phyloP scores from a whole-genome alignment of 2,329 filamentous ascomycete genomes.

The Helicocarpus griseus region DNA sequence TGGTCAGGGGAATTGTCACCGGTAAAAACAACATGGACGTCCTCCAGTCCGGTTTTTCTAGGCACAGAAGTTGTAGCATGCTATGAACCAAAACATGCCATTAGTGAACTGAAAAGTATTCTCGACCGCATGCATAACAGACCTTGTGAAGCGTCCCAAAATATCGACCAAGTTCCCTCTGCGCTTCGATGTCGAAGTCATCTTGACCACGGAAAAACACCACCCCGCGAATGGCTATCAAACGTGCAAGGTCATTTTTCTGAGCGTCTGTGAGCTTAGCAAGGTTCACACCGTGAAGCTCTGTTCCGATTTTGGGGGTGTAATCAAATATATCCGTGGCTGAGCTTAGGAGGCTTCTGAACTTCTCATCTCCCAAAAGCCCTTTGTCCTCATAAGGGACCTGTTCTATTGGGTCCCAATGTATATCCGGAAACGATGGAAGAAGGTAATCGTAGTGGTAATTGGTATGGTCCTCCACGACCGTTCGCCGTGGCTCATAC shows the following conservation, averaged over 20 bases:
- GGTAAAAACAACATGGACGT: constrained; percentile 48
- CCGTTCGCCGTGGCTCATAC: neutral
- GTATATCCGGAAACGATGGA: neutral
- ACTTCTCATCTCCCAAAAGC: constrained; percentile 43
- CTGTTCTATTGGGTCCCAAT: constrained; percentile 41
- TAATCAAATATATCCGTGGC: constrained; percentile 49
- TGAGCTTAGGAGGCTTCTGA: constrained; percentile 42
- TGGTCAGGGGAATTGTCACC: constrained; percentile 46
- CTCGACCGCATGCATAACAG: constrained; percentile 1
- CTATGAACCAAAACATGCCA: constrained; percentile 8
- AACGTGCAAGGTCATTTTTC: constrained; percentile 44
- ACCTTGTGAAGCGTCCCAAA: constrained; percentile 45
- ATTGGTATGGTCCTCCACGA: neutral
- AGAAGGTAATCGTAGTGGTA: neutral
- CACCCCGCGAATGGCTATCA: constrained; percentile 46
- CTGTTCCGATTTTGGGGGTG: constrained; percentile 47
- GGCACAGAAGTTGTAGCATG: constrained; percentile 48
- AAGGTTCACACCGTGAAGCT: constrained; percentile 43
- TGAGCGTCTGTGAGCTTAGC: constrained; percentile 41
- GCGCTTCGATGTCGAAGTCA: constrained; percentile 44
- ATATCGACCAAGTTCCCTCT: constrained; percentile 43
- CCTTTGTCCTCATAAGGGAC: constrained; percentile 46
- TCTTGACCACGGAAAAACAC: constrained; percentile 50
- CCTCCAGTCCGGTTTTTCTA: constrained; percentile 40
- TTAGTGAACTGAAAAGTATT: neutral